Evolutionary conservation across 2,329 filamentous ascomycete species (phyloP).

Genomic region (Nemania bipapillata): DNA sequence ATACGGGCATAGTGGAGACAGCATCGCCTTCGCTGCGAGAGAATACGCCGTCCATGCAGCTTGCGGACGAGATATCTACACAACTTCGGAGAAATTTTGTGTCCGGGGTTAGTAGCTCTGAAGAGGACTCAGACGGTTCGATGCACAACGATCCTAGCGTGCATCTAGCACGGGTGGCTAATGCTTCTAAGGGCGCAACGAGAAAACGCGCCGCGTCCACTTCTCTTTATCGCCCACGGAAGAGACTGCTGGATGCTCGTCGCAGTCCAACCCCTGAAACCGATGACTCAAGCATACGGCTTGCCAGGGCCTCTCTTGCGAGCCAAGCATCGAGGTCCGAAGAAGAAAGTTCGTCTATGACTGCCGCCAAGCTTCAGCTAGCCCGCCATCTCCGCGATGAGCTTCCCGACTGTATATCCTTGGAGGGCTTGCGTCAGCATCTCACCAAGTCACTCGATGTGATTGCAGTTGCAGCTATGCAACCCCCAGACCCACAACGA

Average conservation of each 20-base stretch:
- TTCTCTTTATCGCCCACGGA: conserved; percentile 26
- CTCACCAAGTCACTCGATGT: conserved; percentile 64
- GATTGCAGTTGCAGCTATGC: conserved; percentile 64
- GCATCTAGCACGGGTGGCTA: conserved; percentile 44
- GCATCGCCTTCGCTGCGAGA: conserved; percentile 27
- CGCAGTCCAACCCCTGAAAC: conserved; percentile 33
- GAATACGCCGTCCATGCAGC: conserved; percentile 22
- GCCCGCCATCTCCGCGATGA: conserved; percentile 59
- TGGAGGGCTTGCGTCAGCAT: conserved; percentile 64
- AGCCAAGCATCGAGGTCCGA: conserved; percentile 43
- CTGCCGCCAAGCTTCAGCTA: conserved; percentile 59
- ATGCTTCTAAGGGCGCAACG: conserved; percentile 37
- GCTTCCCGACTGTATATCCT: conserved; percentile 63
- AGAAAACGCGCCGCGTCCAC: conserved; percentile 32
- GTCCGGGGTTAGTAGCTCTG: conserved; percentile 14
- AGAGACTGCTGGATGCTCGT: conserved; percentile 27
- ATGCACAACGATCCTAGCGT: conserved; percentile 43
- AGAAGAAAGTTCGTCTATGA: conserved; percentile 48
- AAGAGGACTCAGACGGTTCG: conserved; percentile 35
- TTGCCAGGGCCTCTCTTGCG: conserved; percentile 46
- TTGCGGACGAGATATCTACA: conserved; percentile 25
- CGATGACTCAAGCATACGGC: conserved; percentile 44
- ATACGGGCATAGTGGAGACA: conserved; percentile 12
- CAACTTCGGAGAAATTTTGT: conserved; percentile 24
- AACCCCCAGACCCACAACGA: conserved; percentile 62